Percentiles rank a stretch among this genome's conserved stretches.
These are phyloP conservation scores for Fagopyrum homotropicum DNA, from an alignment of 148 eudicot species.

Conservation along the genomic window DNA sequence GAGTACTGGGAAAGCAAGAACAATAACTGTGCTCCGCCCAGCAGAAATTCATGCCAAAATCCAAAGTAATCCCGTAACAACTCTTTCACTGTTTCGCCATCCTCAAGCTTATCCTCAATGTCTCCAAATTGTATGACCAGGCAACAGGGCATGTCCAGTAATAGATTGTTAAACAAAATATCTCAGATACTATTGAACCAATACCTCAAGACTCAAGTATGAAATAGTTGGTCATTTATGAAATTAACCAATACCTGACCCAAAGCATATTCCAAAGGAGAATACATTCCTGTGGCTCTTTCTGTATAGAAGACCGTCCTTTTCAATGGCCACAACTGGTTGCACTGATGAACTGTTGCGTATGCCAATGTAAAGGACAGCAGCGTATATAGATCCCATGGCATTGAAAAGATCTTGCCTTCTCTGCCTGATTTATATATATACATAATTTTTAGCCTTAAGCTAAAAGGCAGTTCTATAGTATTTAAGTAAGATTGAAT, in stretches of 20 bases:
- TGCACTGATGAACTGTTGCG: constrained; percentile 49
- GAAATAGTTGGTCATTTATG: no score
- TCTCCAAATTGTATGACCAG: constrained; percentile 8
- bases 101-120: not conserved
- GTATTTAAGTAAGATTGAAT: not conserved
- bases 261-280: constrained; percentile 58
- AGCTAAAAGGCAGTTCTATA: not conserved
- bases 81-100: not conserved
- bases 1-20: not conserved
- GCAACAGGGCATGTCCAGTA: not conserved
- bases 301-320: constrained; percentile 64
- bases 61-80: constrained; percentile 4
- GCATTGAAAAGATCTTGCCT: constrained; percentile 48
- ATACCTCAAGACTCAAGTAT: no score
- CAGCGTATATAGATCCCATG: constrained; percentile 58
- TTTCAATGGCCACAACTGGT: constrained; percentile 51
- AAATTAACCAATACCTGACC: constrained; percentile 34
- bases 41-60: not conserved
- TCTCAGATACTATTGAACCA: no score
- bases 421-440: constrained; percentile 20
- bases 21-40: not conserved
- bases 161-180: not conserved
- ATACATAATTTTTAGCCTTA: not conserved
- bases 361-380: constrained; percentile 44
- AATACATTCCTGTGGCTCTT: constrained; percentile 69